phyloP scores from a whole-genome alignment of 805 yeast species.

The Kregervanrija delftensis region DNA sequence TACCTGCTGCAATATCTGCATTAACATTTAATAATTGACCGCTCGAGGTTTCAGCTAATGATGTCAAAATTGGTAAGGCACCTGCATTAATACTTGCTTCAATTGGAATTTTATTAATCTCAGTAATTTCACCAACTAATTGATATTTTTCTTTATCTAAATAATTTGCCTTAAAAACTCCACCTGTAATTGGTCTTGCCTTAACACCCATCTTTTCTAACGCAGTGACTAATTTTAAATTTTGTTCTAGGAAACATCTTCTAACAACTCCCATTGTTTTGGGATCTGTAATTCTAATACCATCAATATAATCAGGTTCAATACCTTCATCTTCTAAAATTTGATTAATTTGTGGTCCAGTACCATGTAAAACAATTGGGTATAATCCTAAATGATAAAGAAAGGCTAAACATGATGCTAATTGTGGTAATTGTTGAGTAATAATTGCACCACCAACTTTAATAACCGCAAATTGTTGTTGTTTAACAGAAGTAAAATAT shows the following conservation, averaged over 20 bases:
- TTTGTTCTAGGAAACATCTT: slow-evolving; percentile 91
- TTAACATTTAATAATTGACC: slow-evolving; percentile 97
- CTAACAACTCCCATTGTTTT: slow-evolving; percentile 95
- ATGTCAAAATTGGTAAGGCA: slow-evolving; percentile 91
- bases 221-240: slow-evolving; percentile 90
- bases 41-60: slow-evolving; percentile 91
- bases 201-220: slow-evolving; percentile 94
- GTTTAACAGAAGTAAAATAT: slow-evolving; percentile 92
- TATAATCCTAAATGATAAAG: slow-evolving; percentile 95
- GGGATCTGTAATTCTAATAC: slow-evolving; percentile 91
- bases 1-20: slow-evolving; percentile 99
- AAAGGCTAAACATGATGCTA: slow-evolving; percentile 93
- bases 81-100: slow-evolving; percentile 96
- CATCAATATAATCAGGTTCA: slow-evolving; percentile 93
- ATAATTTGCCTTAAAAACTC: slow-evolving; percentile 91
- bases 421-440: slow-evolving; percentile 85
- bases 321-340: slow-evolving; percentile 89
- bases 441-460: slow-evolving; percentile 99
- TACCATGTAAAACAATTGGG: slow-evolving; percentile 95
- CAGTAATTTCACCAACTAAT: slow-evolving; percentile 82
- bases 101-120: slow-evolving; percentile 82
- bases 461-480: slow-evolving; percentile 96
- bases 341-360: slow-evolving; percentile 98
- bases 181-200: slow-evolving; percentile 97
- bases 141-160: slow-evolving; percentile 86